Conservation (phyloP, 1,284 basidiomycete species). For the Ceratobasidium theobromae region DNA sequence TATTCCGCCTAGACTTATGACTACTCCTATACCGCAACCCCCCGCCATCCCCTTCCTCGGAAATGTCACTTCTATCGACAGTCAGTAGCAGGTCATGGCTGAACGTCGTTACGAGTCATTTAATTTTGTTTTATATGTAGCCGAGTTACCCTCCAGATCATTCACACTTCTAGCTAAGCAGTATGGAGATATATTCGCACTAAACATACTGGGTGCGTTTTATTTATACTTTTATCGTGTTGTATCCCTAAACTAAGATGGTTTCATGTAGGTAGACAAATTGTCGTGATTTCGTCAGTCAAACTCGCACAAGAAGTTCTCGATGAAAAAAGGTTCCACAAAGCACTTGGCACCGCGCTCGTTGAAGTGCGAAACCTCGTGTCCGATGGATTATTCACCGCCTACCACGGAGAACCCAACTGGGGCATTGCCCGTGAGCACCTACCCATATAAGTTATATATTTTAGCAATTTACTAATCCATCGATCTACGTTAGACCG, state of each 20-base stretch:
- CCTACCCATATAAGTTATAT: not conserved
- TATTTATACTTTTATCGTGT: constrained; percentile 1
- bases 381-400: constrained; percentile 51
- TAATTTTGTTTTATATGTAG: too few species aligned
- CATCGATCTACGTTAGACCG: constrained; percentile 46
- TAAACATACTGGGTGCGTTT: constrained; percentile 30
- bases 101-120: too few species aligned
- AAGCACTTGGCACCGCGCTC: constrained; percentile 46
- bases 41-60: constrained; percentile 51
- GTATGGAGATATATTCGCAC: constrained; percentile 36
- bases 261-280: constrained; percentile 40
- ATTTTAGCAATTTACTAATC: constrained; percentile 5
- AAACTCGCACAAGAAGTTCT: constrained; percentile 50
- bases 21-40: constrained; percentile 47
- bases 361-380: constrained; percentile 48
- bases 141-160: constrained; percentile 11
- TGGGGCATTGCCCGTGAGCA: constrained; percentile 50
- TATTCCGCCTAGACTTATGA: not conserved
- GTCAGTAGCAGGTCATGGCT: constrained; percentile 51
- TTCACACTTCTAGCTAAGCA: constrained; percentile 33
- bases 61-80: constrained; percentile 44
- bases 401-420: constrained; percentile 50
- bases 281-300: constrained; percentile 46
- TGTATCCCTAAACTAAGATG: not conserved
- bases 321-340: constrained; percentile 52